Evolutionary conservation across 768 basidiomycete species (phyloP).

Genomic region (Amanita exitialis): DNA sequence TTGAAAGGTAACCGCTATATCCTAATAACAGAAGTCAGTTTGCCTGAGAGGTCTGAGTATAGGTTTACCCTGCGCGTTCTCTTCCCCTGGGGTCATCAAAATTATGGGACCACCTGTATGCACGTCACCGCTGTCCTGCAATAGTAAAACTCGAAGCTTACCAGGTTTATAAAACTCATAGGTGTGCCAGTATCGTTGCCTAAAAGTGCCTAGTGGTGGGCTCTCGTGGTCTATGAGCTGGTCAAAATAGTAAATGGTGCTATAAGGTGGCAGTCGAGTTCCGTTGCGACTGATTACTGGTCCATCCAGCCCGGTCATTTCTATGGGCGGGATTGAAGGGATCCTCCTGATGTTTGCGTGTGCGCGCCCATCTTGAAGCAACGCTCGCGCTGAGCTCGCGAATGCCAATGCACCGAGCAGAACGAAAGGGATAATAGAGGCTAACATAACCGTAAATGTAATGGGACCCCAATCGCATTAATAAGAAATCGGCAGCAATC

Average conservation of each 20-base stretch:
- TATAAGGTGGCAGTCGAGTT: slow-evolving; percentile 33
- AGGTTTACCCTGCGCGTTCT: slow-evolving; percentile 36
- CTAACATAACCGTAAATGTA: not conserved
- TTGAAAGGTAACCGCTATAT: slow-evolving; percentile 48
- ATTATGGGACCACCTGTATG: slow-evolving; percentile 50
- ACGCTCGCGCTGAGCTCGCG: slow-evolving; percentile 10
- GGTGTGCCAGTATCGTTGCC: slow-evolving; percentile 65
- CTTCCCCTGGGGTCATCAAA: slow-evolving; percentile 58
- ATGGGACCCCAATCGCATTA: too few relatives aligned
- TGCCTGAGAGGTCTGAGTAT: slow-evolving; percentile 1
- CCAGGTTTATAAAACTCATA: slow-evolving; percentile 55
- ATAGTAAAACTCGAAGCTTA: slow-evolving; percentile 9
- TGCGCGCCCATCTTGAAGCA: slow-evolving; percentile 25
- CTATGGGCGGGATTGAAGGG: slow-evolving; percentile 26
- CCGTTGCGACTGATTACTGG: slow-evolving; percentile 34
- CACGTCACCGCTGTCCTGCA: not conserved
- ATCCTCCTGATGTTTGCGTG: slow-evolving; percentile 32
- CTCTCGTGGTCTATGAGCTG: slow-evolving; percentile 45
- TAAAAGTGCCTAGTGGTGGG: slow-evolving; percentile 62
- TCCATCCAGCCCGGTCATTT: slow-evolving; percentile 14
- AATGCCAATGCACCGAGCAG: not conserved
- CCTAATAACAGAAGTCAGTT: slow-evolving; percentile 15
- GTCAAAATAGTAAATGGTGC: slow-evolving; percentile 44
- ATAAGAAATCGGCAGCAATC: too few relatives aligned
- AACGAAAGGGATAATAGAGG: not conserved